Base-by-base conservation (phyloP, 768 basidiomycete species). In the Podaxis sp. region DNA sequence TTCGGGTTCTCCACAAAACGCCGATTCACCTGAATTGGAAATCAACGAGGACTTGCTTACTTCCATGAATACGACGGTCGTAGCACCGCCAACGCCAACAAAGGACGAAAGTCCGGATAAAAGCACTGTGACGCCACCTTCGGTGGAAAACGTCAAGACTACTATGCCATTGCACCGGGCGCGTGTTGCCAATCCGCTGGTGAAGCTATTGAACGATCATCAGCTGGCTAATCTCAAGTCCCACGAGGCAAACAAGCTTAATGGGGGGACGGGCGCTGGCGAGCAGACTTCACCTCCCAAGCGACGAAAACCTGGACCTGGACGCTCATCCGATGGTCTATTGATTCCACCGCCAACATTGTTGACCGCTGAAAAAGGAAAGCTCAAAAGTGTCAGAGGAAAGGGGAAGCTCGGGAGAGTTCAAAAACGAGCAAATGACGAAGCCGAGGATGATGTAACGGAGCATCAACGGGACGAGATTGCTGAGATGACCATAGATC, bases 321-420 rank as follows among this genome's bases (percentile, higher is more conserved):
- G 82, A 30, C 80, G 80, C 33, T 81, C 82, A 3, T 84, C 86
- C 12, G 66, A 74, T 26, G 80, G 82, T 7, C 63, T 82, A 36
- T 54, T 71, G 53, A 80, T 75, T 60, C 79, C 73, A 52, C 78
- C 75, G 33, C 85, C 81, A 62, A 87, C 87, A 15, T 71, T 87
- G 12, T 74, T 88, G 58, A 85, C 81, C 5, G 79, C 76, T 19
- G 72, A 80, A 7, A 87, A 84, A 68, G 86, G 87, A 36, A 66
- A 71, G 11, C 67, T 86, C 33, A 83, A 81, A 65, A 82, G 79
- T 4, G 72, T 85, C 62, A 85, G 82, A 67, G 82, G 82, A 11
- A 81, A 73, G 33, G 80, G 78, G 63, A 60, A 63, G 33, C 66
- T 57, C 61, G 65, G 59, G 44, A 53, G 57, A 39, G 44, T 40